Evolutionary conservation across 1,284 basidiomycete species (phyloP).

Genomic region (Xerocomus cyaneibrunnescens): DNA sequence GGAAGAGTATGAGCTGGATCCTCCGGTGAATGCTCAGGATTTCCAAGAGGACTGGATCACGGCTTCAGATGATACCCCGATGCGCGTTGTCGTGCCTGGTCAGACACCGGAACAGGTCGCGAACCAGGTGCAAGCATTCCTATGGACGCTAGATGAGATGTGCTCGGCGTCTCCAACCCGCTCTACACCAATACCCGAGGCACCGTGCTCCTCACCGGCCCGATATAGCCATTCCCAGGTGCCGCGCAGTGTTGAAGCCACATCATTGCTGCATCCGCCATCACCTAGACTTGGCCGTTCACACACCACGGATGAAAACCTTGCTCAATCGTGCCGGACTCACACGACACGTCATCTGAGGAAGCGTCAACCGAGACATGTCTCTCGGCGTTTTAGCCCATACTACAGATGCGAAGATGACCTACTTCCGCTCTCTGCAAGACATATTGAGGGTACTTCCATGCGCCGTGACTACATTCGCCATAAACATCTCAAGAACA

Average conservation of each 20-base stretch:
- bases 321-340: background rate
- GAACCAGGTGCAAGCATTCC: conserved; percentile 22
- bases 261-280: background rate
- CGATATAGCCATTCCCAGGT: background rate
- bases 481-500: conserved; percentile 32
- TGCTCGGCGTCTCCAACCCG: background rate
- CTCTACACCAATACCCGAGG: background rate
- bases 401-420: conserved; percentile 23
- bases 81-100: conserved; percentile 41
- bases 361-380: conserved; percentile 8
- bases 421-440: conserved; percentile 14
- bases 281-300: background rate
- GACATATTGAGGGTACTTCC: conserved; percentile 28
- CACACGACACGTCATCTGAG: conserved; percentile 9
- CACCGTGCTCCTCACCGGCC: conserved; percentile 2
- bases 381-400: background rate
- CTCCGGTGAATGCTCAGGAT: conserved; percentile 33
- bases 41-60: conserved; percentile 38
- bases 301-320: conserved; percentile 19
- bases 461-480: conserved; percentile 31
- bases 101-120: conserved; percentile 32
- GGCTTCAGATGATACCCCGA: conserved; percentile 31
- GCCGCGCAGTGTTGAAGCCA: background rate
- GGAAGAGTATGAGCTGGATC: conserved; percentile 31
- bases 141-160: conserved; percentile 23